Base-by-base conservation (phyloP, 2,329 filamentous ascomycete species). In the Keithomyces neogunnii region DNA sequence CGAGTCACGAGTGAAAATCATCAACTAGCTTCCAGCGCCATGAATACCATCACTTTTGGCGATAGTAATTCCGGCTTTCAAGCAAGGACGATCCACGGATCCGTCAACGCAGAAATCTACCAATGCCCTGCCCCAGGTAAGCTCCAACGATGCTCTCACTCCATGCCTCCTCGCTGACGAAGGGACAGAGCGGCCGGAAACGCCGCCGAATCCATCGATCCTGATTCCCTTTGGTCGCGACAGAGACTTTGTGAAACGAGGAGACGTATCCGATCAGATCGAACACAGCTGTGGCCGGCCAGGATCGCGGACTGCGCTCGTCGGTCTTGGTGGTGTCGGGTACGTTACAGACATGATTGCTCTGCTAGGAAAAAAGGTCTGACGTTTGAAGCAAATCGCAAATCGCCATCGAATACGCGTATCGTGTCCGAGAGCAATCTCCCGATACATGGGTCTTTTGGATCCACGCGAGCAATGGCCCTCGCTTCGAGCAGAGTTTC, bases 361-460 rank as follows among this genome's bases (percentile, higher is more conserved):
- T 28, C 13, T 19, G 38, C 28, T 9, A 30, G 4, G 8, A 30
- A 47, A 47, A 32, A 33, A 33, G 32, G 32, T 11, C 49, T 53
- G 8, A 52, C 26, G 30, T 9, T 19, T n/a, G 10, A 50, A 63
- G 60, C 1, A 63, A 62, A 57, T 62, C 57, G 0, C 54, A 63
- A 45, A 11, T 62, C 48, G 63, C 65, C 8, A 70, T 72, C 47
- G 57, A 70, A 58, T 70, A 69, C 47, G 60, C 61, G 1, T 62
- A 71, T 51, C 56, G 53, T 45, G 53, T 59, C n/a, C 57, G 55
- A 52, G 54, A 62, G 0, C 49, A 48, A 29, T 62, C 55, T 28
- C 59, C 61, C 0, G 33, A 59, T n/a, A 64, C 57, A 13, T 66
- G 58, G 57, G 56, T 71, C 33, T 69, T 70, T 51, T 73, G 64